phyloP scores from a whole-genome alignment of 23 red algal species.

The Gracilaria caudata region DNA sequence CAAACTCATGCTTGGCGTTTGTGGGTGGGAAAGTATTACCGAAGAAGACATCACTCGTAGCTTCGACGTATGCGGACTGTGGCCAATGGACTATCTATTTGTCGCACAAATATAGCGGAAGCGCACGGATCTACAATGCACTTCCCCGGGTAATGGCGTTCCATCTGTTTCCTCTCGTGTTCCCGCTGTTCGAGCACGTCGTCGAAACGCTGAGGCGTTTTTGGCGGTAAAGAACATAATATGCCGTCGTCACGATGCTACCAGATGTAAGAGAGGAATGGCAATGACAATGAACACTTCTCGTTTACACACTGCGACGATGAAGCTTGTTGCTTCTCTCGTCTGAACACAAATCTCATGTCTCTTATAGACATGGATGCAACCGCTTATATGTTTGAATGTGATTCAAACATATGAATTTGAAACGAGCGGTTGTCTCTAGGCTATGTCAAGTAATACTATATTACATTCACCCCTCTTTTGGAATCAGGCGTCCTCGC shows the following conservation, averaged over 20 bases:
- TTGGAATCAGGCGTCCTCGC: neutral
- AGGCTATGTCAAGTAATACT: neutral
- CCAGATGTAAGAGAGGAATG: conserved; percentile 6
- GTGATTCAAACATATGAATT: conserved; percentile 4
- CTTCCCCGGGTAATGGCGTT: too few species aligned
- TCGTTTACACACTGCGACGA: conserved; percentile 5
- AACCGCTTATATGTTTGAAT: conserved; percentile 7
- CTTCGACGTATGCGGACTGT: conserved; percentile 1
- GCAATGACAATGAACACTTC: neutral
- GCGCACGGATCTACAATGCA: too few species aligned
- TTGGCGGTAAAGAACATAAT: too few species aligned
- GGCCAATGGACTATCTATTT: neutral
- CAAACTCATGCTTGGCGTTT: conserved; percentile 19
- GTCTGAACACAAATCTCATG: neutral
- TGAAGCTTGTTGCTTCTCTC: neutral
- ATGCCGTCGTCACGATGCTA: too few species aligned
- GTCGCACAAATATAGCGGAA: too few species aligned
- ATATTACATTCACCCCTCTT: conserved; percentile 1
- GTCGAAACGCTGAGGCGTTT: too few species aligned
- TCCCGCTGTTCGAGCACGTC: too few species aligned
- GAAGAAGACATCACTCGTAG: neutral
- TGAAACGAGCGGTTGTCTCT: neutral
- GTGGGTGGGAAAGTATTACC: neutral
- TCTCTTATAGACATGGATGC: neutral
- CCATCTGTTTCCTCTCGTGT: too few species aligned